Percentiles rank a stretch among this genome's conserved stretches.
Evolutionary conservation across 2,329 filamentous ascomycete species (phyloP).

Genomic region (Fusarium transvaalense): DNA sequence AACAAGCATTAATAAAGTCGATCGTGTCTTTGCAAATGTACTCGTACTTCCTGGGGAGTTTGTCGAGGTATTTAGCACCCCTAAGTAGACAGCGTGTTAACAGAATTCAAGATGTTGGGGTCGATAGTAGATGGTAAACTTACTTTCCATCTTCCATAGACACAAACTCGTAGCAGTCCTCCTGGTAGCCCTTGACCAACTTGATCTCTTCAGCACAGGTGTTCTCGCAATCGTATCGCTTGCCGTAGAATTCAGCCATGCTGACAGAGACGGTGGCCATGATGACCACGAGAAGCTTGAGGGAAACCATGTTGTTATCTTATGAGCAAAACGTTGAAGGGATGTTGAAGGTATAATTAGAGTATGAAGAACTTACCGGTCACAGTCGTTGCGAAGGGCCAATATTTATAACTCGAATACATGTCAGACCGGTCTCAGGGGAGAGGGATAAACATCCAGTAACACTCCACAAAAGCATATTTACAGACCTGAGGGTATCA

Average conservation of each 20-base stretch:
- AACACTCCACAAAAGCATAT: not conserved
- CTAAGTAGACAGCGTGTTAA: not conserved
- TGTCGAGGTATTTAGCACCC: not conserved
- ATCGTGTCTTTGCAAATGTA: not conserved
- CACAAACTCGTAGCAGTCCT: not conserved
- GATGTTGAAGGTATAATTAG: rapidly evolving
- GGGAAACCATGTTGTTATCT: not conserved
- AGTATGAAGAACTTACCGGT: rapidly evolving
- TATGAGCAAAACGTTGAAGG: not conserved
- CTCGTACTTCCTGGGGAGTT: not conserved
- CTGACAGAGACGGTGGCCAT: not conserved
- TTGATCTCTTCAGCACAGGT: not conserved
- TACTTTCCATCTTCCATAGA: not conserved
- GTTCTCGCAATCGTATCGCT: not conserved
- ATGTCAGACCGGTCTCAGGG: rapidly evolving
- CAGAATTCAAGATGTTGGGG: too few species aligned
- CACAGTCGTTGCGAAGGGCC: too few species aligned
- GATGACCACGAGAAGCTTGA: not conserved
- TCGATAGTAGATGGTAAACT: not conserved
- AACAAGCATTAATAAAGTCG: not conserved
- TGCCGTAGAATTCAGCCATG: not conserved
- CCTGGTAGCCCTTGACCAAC: not conserved
- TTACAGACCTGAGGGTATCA: not conserved
- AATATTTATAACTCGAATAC: not conserved
- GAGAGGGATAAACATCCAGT: not conserved